Evolutionary conservation across 768 basidiomycete species (phyloP).

Genomic region (Russula sp.): DNA sequence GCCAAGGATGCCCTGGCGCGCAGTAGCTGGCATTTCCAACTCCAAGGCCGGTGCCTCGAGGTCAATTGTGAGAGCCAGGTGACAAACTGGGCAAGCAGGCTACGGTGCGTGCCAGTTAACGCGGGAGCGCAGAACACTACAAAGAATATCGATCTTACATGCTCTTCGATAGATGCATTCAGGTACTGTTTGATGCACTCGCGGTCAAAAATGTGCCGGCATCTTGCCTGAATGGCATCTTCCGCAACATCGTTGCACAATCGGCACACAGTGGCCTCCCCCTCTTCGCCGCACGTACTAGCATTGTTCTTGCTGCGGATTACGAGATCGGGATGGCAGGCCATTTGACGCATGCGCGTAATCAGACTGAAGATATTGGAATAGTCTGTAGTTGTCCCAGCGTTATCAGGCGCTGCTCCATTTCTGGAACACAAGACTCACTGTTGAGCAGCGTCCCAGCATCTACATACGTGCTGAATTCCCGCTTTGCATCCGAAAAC

Average conservation of each 20-base stretch:
- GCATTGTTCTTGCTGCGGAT: conserved; percentile 78
- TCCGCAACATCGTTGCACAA: conserved; percentile 97
- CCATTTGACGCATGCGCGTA: conserved; percentile 95
- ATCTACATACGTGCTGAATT: conserved; percentile 86
- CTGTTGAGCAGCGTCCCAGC: conserved; percentile 90
- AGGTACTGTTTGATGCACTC: conserved; percentile 95
- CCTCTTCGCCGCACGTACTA: conserved; percentile 47
- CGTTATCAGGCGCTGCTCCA: background rate
- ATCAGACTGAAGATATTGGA: conserved; percentile 88
- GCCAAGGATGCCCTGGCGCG: conserved; percentile 88
- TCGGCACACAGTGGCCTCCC: conserved; percentile 82
- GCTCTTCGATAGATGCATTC: conserved; percentile 65
- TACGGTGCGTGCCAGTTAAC: conserved; percentile 26
- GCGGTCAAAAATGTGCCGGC: conserved; percentile 91
- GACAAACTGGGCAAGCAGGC: conserved; percentile 95
- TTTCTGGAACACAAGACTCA: conserved; percentile 34
- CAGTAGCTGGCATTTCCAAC: conserved; percentile 48
- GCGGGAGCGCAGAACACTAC: background rate
- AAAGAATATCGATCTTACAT: conserved; percentile 24
- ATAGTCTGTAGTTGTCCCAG: conserved; percentile 50
- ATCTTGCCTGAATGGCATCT: conserved; percentile 91
- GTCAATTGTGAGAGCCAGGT: conserved; percentile 87
- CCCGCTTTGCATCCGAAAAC: conserved; percentile 87
- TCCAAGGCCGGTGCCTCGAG: conserved; percentile 92
- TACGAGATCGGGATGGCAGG: conserved; percentile 91